These are phyloP conservation scores for Zymoseptoria ardabiliae DNA, from an alignment of 2,329 filamentous ascomycete species.

Conservation along the genomic window DNA sequence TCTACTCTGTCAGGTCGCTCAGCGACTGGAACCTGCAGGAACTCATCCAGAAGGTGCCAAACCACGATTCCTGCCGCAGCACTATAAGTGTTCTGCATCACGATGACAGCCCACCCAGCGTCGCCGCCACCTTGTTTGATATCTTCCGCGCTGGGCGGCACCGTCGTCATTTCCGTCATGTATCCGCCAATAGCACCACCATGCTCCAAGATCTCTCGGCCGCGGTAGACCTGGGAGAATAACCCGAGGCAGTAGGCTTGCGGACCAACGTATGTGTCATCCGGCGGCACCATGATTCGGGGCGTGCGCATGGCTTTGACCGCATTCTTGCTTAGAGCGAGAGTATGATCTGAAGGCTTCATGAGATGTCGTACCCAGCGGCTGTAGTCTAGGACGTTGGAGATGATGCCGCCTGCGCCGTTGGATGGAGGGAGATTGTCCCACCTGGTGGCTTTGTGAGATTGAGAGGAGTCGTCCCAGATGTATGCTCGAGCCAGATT, in stretches of 20 bases:
- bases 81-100: conserved; percentile 19
- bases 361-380: conserved; percentile 48
- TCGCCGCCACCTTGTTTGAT: conserved; percentile 13
- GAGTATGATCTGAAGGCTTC: conserved; percentile 14
- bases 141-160: conserved; percentile 29
- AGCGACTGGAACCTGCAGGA: conserved; percentile 1
- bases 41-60: conserved; percentile 5
- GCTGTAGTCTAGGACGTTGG: conserved; percentile 44
- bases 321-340: conserved; percentile 3
- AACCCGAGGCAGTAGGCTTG: conserved; percentile 40
- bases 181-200: conserved; percentile 41
- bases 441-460: conserved; percentile 6
- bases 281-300: conserved; percentile 4
- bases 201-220: conserved; percentile 39
- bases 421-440: conserved; percentile 10
- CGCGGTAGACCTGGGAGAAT: conserved; percentile 34
- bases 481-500: conserved; percentile 18
- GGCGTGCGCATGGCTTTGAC: conserved; percentile 10
- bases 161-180: conserved; percentile 38
- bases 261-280: conserved; percentile 23
- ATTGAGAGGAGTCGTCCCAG: conserved; percentile 14
- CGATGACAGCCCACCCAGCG: conserved; percentile 37
- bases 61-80: conserved; percentile 3
- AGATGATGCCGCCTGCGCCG: conserved; percentile 30
- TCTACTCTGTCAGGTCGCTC: conserved; percentile 4